These are phyloP conservation scores for Psidium guajava DNA, from an alignment of 345 rosid species.

Conservation along the genomic window DNA sequence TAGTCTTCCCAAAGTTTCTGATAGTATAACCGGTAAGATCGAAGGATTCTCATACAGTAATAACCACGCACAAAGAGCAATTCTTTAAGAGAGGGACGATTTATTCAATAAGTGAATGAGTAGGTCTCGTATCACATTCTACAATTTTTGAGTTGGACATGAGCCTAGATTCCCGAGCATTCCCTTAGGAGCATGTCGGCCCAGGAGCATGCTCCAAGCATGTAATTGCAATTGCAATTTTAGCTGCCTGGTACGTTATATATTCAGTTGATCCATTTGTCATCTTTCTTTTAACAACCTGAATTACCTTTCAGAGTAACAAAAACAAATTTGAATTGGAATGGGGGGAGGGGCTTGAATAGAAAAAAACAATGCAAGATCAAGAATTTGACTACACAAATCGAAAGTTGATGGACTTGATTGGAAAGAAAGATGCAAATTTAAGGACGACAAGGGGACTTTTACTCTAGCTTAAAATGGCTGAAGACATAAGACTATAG, in stretches of 20 bases:
- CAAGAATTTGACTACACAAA: not conserved
- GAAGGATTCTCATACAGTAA: not conserved
- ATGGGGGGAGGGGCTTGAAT: too few relatives aligned
- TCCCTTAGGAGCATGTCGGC: not conserved
- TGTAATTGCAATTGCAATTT: too few relatives aligned
- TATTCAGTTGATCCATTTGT: too few relatives aligned
- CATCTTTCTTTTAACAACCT: too few relatives aligned
- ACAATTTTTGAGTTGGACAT: not conserved
- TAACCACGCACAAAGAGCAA: not conserved
- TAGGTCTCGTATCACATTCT: not conserved
- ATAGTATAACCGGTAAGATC: not conserved
- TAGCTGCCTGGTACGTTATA: too few relatives aligned
- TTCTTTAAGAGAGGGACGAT: not conserved
- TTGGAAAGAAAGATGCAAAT: not conserved
- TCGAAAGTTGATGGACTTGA: too few relatives aligned
- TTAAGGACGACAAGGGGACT: not conserved
- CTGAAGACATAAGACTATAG: too few relatives aligned
- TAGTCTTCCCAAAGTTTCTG: not conserved
- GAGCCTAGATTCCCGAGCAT: not conserved
- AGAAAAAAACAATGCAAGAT: not conserved
- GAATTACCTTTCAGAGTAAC: too few relatives aligned
- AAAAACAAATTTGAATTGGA: too few relatives aligned
- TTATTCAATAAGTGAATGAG: not conserved
- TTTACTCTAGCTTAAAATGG: not conserved
- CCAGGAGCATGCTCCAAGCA: too few relatives aligned